phyloP scores from a whole-genome alignment of 805 yeast genomes.

The Scheffersomyces stipitis region DNA sequence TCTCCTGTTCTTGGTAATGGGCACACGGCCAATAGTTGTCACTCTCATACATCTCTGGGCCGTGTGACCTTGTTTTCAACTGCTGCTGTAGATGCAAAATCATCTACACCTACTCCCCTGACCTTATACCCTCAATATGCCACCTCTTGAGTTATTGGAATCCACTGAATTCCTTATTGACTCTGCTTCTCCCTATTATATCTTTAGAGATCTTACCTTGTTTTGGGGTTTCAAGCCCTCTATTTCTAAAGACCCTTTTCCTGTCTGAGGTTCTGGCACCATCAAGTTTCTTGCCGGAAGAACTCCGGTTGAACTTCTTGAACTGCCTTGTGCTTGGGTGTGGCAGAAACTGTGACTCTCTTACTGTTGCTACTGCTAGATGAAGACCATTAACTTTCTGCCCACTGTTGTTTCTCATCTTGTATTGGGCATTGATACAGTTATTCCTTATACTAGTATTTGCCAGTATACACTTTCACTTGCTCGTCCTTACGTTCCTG shows the following conservation, averaged over 20 bases:
- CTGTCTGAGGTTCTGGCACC: background rate
- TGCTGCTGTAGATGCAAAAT: too few species aligned
- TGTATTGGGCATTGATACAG: background rate
- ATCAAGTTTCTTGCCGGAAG: too few species aligned
- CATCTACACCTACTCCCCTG: too few species aligned
- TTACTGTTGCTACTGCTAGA: background rate
- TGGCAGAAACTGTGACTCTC: background rate
- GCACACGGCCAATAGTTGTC: too few species aligned
- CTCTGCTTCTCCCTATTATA: background rate
- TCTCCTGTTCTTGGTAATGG: too few species aligned
- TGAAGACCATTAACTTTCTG: background rate
- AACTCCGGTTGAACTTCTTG: background rate
- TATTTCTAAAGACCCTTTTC: background rate
- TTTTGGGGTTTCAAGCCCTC: background rate
- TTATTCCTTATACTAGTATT: background rate
- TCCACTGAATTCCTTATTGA: too few species aligned
- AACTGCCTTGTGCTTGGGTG: background rate
- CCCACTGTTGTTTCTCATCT: background rate
- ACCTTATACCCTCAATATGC: too few species aligned
- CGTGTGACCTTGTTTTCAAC: too few species aligned
- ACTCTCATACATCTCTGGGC: too few species aligned
- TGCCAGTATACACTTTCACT: background rate
- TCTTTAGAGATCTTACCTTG: background rate
- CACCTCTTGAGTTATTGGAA: too few species aligned
- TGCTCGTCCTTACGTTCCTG: background rate